Evolutionary conservation across 257 asterid genomes (phyloP), one percentile per base, ranked within the genome.

Genomic region (Dorcoceras hygrometricum): DNA sequence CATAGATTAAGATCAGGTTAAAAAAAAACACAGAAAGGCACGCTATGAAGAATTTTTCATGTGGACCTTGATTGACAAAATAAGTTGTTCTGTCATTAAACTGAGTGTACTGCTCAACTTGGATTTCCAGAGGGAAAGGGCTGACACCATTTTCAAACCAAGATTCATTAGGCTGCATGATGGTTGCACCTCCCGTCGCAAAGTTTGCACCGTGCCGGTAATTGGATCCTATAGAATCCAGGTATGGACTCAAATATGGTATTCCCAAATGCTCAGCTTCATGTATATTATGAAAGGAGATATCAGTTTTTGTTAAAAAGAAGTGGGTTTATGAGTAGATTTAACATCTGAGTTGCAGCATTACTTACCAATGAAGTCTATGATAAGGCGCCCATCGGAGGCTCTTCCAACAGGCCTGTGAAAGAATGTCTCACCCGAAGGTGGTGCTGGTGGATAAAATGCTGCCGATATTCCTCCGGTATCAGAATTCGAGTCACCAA

Each of bases 111-210:
- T 90, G 95, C 58, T 76, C 89, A 5, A 86, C 85, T 76, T 88
- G 97, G 62, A 90, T 75, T 3, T 83, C 95, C 8, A 88, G 80
- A 62, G 79, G 60, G 64, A 90, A 85, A 0, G 97, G 96, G 72
- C 91, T 86, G 4, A 71, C 74, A 6, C 87, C 85, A 27, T 64
- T 69, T 57, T 5, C 80, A 28, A 78, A 80, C 94, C 91, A 84
- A 8, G 89, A 75, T 57, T 70, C 83, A 0, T 71, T 70, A 6
- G 76, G 80, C 34, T 84, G 76, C 67, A 58, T 28, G 59, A 86
- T 73, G 46, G 95, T 90, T 14, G 96, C 86, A 22, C 97, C 97
- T 8, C 95, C 93, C 0, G 91, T 84, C n/a, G 97, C 95, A 59
- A 90, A 90, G 71, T 88, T 84, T 29, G 95, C 84, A 16, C 95